Base-by-base conservation (phyloP, 2,329 filamentous ascomycete species). In the Pseudogymnoascus sp. region DNA sequence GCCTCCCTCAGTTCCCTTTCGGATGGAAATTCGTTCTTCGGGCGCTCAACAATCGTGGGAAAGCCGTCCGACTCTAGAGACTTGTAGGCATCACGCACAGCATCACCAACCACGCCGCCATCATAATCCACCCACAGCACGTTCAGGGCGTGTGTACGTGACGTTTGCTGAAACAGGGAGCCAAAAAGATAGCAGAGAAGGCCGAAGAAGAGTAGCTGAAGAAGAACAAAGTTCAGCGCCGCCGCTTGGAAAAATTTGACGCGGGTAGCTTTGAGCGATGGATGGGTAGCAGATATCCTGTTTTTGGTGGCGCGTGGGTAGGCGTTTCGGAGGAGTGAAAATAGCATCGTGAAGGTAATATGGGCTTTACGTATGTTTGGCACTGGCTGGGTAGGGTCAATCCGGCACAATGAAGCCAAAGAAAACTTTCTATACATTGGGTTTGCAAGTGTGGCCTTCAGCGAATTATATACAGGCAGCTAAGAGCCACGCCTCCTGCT, bases 41-140 rank as follows among this genome's bases (percentile, higher is more conserved):
- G 59, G 15, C 60, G 64, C 54, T 73, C 71, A 26, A 71, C 66
- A 21, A 77, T 50, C 0, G 71, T 71, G 0, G 72, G 73, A 62
- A 74, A 75, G 2, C 31, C 59, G 8, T 69, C 61, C n/a, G 64
- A 70, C 58, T 73, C 63, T 1, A 76, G 47, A 4, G 61, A 62
- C n/a, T 66, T 41, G 61, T 75, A 75, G n/a, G 75, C 73, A 7
- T 63, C 61, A 7, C 67, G 65, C 2, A 77, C 62, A 1, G 74
- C 67, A 4, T 67, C 26, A 26, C 75, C 74, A 40, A 77, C 65
- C 2, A 77, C 68, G 50, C 77, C 76, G 3, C 80, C 81, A 68
- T 88, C 85, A 65, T 87, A 86, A 69, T 87, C 83, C 29, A 88
- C 84, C 1, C 87, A 79, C 63, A 81, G 79, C 7, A 88, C 75